Evolutionary conservation across 2,329 filamentous ascomycete genomes (phyloP).

Genomic region (Amylocarpus encephaloides): DNA sequence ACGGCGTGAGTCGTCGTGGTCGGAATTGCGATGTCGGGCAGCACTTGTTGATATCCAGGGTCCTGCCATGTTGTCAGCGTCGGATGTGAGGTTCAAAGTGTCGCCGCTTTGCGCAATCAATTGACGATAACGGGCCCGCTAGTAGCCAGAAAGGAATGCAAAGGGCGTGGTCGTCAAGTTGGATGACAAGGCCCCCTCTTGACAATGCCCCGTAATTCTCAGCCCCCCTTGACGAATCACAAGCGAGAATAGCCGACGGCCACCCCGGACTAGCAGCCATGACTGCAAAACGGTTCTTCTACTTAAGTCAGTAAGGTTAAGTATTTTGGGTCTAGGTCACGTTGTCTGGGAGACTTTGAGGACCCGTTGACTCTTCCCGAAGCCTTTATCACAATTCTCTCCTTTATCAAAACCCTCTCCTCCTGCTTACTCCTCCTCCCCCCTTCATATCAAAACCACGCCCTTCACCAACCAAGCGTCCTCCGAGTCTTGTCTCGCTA

Average conservation of each 20-base stretch:
- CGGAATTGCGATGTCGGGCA: not conserved
- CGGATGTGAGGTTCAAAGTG: conserved; percentile 1
- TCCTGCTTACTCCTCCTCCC: not conserved
- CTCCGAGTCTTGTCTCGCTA: not conserved
- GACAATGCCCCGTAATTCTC: not conserved
- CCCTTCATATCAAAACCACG: not conserved
- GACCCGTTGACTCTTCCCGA: not conserved
- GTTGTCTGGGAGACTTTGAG: not conserved
- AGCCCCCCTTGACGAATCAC: not conserved
- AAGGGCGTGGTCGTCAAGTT: conserved; percentile 24
- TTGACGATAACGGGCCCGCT: conserved; percentile 10
- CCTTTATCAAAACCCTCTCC: not conserved
- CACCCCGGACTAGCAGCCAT: not conserved
- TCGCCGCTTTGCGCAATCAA: not conserved
- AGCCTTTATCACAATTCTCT: conserved; percentile 2
- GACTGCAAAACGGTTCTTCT: not conserved
- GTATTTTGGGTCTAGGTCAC: not conserved
- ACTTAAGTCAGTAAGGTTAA: not conserved
- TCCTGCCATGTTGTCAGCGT: no score
- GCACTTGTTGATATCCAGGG: no score
- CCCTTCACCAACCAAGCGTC: conserved; percentile 1
- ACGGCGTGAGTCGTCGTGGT: not conserved
- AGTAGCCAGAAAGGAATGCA: conserved; percentile 14
- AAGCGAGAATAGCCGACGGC: not conserved
- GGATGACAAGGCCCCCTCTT: conserved; percentile 11